phyloP scores from a whole-genome alignment of 2,329 filamentous ascomycete species.

The Penicillium sp. region DNA sequence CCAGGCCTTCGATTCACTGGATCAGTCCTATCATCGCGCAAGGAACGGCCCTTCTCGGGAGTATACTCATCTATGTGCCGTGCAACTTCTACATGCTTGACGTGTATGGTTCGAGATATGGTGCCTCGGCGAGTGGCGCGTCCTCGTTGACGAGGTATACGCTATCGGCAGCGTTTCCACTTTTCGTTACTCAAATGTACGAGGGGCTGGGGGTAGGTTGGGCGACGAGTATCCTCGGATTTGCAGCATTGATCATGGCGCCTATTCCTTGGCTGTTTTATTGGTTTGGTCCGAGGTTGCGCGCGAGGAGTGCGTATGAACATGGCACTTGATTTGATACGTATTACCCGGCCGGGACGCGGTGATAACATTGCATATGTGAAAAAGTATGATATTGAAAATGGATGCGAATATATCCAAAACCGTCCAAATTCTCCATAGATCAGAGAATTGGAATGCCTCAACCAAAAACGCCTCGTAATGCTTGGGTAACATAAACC shows the following conservation, averaged over 20 bases:
- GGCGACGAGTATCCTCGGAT: conserved; percentile 42
- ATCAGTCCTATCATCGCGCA: conserved; percentile 30
- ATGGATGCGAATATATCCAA: neutral
- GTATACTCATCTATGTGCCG: conserved; percentile 35
- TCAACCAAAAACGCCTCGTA: neutral
- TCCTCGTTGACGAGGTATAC: conserved; percentile 28
- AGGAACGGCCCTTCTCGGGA: conserved; percentile 24
- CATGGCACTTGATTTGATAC: neutral
- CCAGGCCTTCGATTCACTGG: conserved; percentile 29
- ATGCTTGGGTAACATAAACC: neutral
- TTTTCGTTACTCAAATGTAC: conserved; percentile 44
- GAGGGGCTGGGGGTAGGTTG: conserved; percentile 40
- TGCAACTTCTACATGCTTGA: conserved; percentile 44
- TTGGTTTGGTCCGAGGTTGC: conserved; percentile 32
- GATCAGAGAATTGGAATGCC: neutral
- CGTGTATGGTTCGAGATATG: conserved; percentile 40
- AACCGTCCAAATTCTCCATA: neutral
- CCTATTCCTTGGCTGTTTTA: conserved; percentile 40
- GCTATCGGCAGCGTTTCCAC: conserved; percentile 36
- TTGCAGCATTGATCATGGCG: conserved; percentile 35
- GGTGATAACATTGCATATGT: neutral
- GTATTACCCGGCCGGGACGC: neutral
- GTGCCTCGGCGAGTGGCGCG: conserved; percentile 35
- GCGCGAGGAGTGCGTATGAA: conserved; percentile 29
- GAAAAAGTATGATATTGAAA: neutral